phyloP scores from a whole-genome alignment of 1,284 basidiomycete species.

The Naganishia sp. region DNA sequence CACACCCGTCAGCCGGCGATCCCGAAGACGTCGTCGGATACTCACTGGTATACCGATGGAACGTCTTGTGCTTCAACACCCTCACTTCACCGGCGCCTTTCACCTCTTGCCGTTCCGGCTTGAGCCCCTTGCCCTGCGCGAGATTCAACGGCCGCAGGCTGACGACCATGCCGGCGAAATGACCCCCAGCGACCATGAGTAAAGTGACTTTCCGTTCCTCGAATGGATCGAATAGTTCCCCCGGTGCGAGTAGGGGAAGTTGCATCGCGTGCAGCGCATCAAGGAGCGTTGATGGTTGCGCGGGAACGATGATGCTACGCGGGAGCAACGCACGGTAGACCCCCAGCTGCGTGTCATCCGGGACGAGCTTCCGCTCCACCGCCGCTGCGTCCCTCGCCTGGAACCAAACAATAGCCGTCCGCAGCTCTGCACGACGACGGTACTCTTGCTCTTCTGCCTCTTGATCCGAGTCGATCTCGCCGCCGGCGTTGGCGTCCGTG shows the following conservation, averaged over 20 bases:
- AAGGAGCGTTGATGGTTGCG: constrained; percentile 48
- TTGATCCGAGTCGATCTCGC: constrained; percentile 44
- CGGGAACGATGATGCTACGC: constrained; percentile 53
- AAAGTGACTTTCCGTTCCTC: constrained; percentile 80
- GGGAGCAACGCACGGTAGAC: constrained; percentile 78
- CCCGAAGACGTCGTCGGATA: constrained; percentile 15
- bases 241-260: constrained; percentile 48
- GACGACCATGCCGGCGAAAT: constrained; percentile 92
- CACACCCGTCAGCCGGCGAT: not conserved
- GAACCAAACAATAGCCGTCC: constrained; percentile 87
- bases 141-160: constrained; percentile 57
- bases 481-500: constrained; percentile 27
- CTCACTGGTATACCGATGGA: constrained; percentile 96
- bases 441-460: constrained; percentile 51
- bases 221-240: constrained; percentile 51
- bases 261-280: constrained; percentile 68
- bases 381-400: constrained; percentile 28
- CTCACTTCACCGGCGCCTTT: constrained; percentile 65
- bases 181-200: constrained; percentile 95
- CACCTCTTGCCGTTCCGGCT: constrained; percentile 61
- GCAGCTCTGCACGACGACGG: constrained; percentile 57
- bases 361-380: constrained; percentile 45
- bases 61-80: constrained; percentile 89
- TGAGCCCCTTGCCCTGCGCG: constrained; percentile 55
- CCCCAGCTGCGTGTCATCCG: constrained; percentile 76